Evolutionary conservation across 2,329 filamentous ascomycete genomes (phyloP).

Genomic region (Colletotrichum trifolii): DNA sequence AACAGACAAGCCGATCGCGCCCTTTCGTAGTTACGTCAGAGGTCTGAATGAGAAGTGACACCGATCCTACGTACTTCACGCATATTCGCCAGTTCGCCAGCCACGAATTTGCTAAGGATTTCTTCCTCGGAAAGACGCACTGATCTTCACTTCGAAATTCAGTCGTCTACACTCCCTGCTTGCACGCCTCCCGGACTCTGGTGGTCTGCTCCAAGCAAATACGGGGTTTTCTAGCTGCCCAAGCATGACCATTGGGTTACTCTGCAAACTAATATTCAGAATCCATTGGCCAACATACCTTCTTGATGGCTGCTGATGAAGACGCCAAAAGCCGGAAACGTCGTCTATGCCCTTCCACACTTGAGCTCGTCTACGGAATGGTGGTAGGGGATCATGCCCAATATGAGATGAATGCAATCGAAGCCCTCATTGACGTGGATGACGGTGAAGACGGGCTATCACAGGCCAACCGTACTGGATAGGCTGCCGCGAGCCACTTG

Average conservation of each 20-base stretch:
- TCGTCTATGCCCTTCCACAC: conserved; percentile 56
- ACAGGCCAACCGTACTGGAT: conserved; percentile 59
- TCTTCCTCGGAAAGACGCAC: conserved; percentile 78
- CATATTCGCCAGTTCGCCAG: conserved; percentile 82
- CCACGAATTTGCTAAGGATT: conserved; percentile 82
- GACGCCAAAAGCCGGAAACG: no score
- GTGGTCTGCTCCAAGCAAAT: no score
- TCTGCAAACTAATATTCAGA: no score
- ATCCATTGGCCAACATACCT: no score
- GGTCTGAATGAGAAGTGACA: conserved; percentile 83
- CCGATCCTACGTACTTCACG: conserved; percentile 80
- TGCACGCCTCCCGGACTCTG: no score
- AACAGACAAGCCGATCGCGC: conserved; percentile 81
- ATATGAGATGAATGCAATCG: conserved; percentile 59
- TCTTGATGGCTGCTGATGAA: no score
- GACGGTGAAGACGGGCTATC: conserved; percentile 60
- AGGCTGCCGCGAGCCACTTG: conserved; percentile 46
- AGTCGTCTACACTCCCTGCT: conserved; percentile 48
- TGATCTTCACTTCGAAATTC: conserved; percentile 80
- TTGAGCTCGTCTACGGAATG: conserved; percentile 62
- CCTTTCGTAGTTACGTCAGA: conserved; percentile 83
- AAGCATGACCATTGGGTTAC: no score
- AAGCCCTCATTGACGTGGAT: conserved; percentile 53
- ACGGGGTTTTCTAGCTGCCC: no score
- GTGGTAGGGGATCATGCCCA: conserved; percentile 58